Evolutionary conservation across 2,329 filamentous ascomycete species (phyloP).

Genomic region (Fusarium fracticaudum): DNA sequence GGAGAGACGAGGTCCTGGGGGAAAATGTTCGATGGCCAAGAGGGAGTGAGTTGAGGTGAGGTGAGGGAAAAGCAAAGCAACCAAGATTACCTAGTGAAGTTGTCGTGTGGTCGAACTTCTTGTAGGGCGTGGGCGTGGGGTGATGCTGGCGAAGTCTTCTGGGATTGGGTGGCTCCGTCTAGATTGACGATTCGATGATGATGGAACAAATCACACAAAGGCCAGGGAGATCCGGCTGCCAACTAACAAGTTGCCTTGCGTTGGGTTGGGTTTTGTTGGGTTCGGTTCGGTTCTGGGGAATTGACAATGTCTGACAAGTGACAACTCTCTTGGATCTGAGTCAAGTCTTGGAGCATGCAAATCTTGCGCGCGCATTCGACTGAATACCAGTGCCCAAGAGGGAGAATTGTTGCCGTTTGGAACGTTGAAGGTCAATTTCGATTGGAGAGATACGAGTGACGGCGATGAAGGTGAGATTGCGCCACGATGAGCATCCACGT

Average conservation of each 20-base stretch:
- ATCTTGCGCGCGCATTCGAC: slow-evolving; percentile 4
- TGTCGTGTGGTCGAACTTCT: slow-evolving; percentile 6
- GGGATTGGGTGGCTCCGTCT: slow-evolving; percentile 15
- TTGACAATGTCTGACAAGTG: slow-evolving; percentile 26
- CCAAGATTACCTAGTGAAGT: slow-evolving; percentile 1
- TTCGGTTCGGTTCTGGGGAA: background rate
- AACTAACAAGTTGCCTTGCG: background rate
- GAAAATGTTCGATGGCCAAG: background rate
- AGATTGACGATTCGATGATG: slow-evolving; percentile 23
- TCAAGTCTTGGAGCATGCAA: slow-evolving; percentile 15
- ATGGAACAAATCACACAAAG: slow-evolving; percentile 13
- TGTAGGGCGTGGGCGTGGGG: slow-evolving; percentile 22
- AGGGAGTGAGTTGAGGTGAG: background rate
- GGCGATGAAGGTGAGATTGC: slow-evolving; percentile 9
- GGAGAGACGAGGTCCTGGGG: background rate
- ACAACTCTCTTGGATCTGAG: slow-evolving; percentile 24
- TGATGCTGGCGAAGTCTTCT: slow-evolving; percentile 15
- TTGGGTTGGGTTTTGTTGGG: background rate
- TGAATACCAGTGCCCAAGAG: slow-evolving; percentile 23
- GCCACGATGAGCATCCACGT: background rate
- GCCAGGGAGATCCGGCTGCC: slow-evolving; percentile 13
- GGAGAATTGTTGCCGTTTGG: slow-evolving; percentile 12
- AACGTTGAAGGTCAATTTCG: slow-evolving; percentile 16
- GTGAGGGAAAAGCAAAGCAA: background rate
- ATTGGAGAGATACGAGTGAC: background rate